phyloP scores from a whole-genome alignment of 2,329 filamentous ascomycete species.

The Penicillium sp. region DNA sequence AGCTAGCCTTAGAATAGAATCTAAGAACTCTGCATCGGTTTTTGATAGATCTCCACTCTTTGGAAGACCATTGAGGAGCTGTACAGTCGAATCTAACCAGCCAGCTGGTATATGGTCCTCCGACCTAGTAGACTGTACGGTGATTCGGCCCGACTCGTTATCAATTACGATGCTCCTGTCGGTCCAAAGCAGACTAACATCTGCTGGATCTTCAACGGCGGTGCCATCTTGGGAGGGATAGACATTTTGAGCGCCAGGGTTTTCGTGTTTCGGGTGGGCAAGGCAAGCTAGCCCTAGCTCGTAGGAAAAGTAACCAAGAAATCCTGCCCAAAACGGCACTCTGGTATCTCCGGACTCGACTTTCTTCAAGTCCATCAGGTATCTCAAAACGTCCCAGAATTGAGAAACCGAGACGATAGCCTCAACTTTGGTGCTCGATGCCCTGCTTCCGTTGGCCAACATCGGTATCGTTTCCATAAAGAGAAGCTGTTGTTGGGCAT shows the following conservation, averaged over 20 bases:
- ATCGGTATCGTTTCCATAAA: constrained; percentile 28
- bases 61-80: constrained; percentile 31
- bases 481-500: constrained; percentile 28
- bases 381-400: constrained; percentile 42
- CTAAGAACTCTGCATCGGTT: constrained; percentile 30
- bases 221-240: not conserved
- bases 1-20: constrained; percentile 37
- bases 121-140: constrained; percentile 69
- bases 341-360: constrained; percentile 39
- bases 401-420: constrained; percentile 28
- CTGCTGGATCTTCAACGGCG: constrained; percentile 57
- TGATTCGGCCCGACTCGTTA: constrained; percentile 64
- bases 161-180: constrained; percentile 79
- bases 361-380: constrained; percentile 48
- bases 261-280: constrained; percentile 54
- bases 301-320: constrained; percentile 84
- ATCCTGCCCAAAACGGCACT: constrained; percentile 76
- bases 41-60: constrained; percentile 9
- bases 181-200: constrained; percentile 77
- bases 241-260: constrained; percentile 27
- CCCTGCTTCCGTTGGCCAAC: not conserved
- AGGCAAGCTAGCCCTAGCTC: constrained; percentile 71
- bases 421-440: constrained; percentile 18
- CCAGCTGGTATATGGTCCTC: constrained; percentile 51
- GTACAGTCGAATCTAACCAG: constrained; percentile 44